A percentile compares a stretch with the other conserved stretches of the same genome.
Evolutionary conservation across 2,329 filamentous ascomycete species (phyloP).

Genomic region (Parastagonospora avenae): DNA sequence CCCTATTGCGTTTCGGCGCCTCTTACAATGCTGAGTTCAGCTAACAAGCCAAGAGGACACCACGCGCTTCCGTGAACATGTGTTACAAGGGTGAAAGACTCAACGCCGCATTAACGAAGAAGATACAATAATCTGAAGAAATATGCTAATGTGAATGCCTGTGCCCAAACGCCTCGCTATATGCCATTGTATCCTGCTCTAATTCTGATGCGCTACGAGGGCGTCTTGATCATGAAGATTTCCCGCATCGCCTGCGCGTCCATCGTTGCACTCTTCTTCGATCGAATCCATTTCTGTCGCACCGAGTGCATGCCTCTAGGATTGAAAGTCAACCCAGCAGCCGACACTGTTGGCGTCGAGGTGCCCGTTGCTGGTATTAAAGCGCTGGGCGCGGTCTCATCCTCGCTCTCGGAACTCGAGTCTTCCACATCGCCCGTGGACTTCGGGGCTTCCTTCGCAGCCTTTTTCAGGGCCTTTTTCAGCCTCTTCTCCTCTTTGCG

Average conservation of each 20-base stretch:
- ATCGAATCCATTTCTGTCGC: constrained; percentile 81
- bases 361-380: constrained; percentile 48
- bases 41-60: too few relatives aligned
- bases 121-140: too few relatives aligned
- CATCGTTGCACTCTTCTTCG: constrained; percentile 83
- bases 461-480: constrained; percentile 56
- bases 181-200: constrained; percentile 23
- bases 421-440: constrained; percentile 28
- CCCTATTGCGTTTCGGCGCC: too few relatives aligned
- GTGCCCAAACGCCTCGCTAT: constrained; percentile 40
- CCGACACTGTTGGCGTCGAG: constrained; percentile 54
- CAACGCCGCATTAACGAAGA: too few relatives aligned
- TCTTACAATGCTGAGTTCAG: too few relatives aligned
- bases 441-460: constrained; percentile 49
- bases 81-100: too few relatives aligned
- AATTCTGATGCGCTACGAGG: constrained; percentile 19
- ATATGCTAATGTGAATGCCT: too few relatives aligned
- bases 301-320: constrained; percentile 72
- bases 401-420: constrained; percentile 33
- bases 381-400: constrained; percentile 34
- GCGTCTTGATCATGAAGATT: constrained; percentile 47
- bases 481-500: constrained; percentile 52
- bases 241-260: constrained; percentile 85
- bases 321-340: constrained; percentile 38
- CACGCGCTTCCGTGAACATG: too few relatives aligned